A percentile compares a stretch with the other conserved stretches of the same genome.
These are phyloP conservation scores for Penicillium sp. DNA, from an alignment of 2,329 filamentous ascomycete species.

Conservation along the genomic window DNA sequence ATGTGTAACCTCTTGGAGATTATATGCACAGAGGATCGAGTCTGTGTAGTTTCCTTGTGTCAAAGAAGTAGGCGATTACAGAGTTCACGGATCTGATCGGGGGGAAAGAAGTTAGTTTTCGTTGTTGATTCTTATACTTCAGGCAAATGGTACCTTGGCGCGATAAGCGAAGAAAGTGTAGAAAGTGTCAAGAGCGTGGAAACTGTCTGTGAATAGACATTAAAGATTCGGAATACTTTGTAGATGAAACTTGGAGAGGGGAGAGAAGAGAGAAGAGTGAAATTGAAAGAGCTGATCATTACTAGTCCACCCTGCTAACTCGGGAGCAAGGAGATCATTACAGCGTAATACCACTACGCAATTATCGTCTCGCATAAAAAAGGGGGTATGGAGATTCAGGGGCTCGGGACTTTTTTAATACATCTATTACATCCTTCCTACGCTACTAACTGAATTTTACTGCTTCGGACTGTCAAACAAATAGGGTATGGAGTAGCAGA, in stretches of 20 bases:
- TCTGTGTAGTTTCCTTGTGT: not conserved
- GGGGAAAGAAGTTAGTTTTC: not conserved
- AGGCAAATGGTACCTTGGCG: not conserved
- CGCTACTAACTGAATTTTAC: not conserved
- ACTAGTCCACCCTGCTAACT: slow-evolving; percentile 2
- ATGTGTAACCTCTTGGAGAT: not conserved
- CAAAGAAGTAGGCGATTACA: not conserved
- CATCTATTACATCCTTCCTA: not conserved
- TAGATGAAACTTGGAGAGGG: not conserved
- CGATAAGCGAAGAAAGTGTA: slow-evolving; percentile 3
- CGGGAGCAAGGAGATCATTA: slow-evolving; percentile 5
- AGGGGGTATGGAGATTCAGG: slow-evolving; percentile 3
- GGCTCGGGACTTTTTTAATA: not conserved
- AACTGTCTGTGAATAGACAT: not conserved
- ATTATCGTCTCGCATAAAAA: slow-evolving; percentile 2
- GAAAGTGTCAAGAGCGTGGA: not conserved
- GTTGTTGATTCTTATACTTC: slow-evolving; percentile 1
- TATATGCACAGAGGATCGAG: not conserved
- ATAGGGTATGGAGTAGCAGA: no score
- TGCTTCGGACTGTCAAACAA: not conserved
- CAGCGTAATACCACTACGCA: slow-evolving; percentile 4
- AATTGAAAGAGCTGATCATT: slow-evolving; percentile 10
- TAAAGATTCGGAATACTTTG: not conserved
- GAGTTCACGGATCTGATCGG: not conserved
- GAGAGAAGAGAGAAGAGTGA: slow-evolving; percentile 8